A percentile compares a stretch with the other conserved stretches of the same genome.
phyloP scores from a whole-genome alignment of 2,329 filamentous ascomycete species.

The Sclerotinia glacialis region DNA sequence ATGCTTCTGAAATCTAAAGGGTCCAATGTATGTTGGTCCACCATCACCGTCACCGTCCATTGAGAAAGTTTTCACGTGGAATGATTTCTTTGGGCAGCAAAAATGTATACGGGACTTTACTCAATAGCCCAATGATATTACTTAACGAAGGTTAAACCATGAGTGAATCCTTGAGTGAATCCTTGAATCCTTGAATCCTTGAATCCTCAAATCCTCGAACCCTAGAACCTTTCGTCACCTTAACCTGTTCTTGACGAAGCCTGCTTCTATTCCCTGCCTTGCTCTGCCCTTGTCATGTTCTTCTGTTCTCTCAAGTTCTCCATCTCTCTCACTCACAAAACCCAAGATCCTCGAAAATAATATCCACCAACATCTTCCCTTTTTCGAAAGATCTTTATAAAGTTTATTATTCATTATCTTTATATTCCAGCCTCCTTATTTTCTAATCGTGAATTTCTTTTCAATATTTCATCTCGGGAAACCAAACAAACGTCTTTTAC shows the following conservation, averaged over 20 bases:
- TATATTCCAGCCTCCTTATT: constrained; percentile 17
- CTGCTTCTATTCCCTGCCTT: neutral
- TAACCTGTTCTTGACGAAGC: constrained; percentile 11
- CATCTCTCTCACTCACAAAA: neutral
- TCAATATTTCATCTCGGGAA: neutral
- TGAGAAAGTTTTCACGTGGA: constrained; percentile 1
- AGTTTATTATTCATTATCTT: neutral
- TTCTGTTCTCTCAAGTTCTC: neutral
- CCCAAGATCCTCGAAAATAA: neutral
- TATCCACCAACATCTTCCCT: neutral
- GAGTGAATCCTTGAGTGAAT: constrained; percentile 5
- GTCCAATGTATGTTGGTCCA: no score
- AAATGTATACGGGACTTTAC: neutral
- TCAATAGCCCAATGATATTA: neutral
- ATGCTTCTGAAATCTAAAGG: no score
- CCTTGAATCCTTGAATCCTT: constrained; percentile 11
- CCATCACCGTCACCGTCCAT: no score
- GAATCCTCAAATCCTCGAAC: no score
- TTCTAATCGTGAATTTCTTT: constrained; percentile 9
- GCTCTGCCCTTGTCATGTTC: neutral
- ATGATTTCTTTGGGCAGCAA: constrained; percentile 3
- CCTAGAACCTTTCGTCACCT: neutral
- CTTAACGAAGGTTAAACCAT: neutral
- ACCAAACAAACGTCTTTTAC: neutral
- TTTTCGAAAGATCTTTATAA: neutral